Evolutionary conservation across 2,329 filamentous ascomycete genomes (phyloP), one percentile per base, ranked within the genome.

Genomic region (Clarireedia sp.): DNA sequence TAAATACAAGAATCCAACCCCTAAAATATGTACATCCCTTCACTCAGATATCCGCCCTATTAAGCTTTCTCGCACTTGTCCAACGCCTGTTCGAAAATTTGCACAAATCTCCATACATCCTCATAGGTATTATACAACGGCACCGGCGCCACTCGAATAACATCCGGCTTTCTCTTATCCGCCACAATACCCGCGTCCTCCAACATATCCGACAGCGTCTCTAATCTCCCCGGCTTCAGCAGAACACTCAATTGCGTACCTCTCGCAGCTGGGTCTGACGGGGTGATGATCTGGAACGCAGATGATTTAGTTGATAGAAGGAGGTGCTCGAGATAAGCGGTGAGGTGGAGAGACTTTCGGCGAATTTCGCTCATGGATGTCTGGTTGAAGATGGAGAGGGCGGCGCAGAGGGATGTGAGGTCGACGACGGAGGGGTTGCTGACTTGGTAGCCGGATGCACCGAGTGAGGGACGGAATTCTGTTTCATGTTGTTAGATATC

Each of bases 101-200:
- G 69, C 51, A 74, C 75, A 69, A 85, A 85, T 33, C 71, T 69
- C 73, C 76, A 80, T 6, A 90, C 83, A 63, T 96, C 90, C 57
- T 77, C 75, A 67, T 88, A 95, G 0, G 80, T 82, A 65, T 92
- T 92, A 71, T 95, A 96, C 62, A 96, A 69, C 8, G 90, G 90
- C 43, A 87, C 86, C 1, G 91, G 90, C 2, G 90, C 89, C 1
- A 95, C 83, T 1, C 90, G 77, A 50, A 96, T 85, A 16, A 96
- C 90, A 67, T 91, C 85, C 1, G 91, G 90, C 69, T 88, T 89
- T 57, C 90, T 77, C 76, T 94, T 87, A 67, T 96, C 90, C 38
- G 88, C 83, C 1, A 95, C 79, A 2, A 94, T 83, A 1, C 86
- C 87, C 1, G 80, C 78, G 12, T 80, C 77, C 62, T 88, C 81